These are phyloP conservation scores for Oryza coarctata DNA, from an alignment of 176 grass and related monocot genomes.

Conservation along the genomic window DNA sequence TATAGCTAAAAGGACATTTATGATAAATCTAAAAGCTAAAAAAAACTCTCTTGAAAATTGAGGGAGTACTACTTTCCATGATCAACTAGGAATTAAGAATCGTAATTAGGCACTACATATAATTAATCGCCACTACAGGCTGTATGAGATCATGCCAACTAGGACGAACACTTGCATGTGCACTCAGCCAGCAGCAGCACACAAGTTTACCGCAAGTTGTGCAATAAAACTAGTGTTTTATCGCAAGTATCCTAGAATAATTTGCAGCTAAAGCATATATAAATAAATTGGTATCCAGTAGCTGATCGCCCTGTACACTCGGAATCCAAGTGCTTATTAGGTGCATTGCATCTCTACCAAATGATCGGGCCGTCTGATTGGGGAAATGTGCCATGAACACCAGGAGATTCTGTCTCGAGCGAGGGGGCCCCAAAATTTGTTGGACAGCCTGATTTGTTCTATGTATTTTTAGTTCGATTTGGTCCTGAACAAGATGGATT, in stretches of 20 bases:
- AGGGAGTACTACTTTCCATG: neutral
- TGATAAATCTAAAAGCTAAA: no score
- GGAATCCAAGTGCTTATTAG: neutral
- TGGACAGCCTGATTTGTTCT: neutral
- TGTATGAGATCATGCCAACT: neutral
- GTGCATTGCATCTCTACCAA: slow-evolving; percentile 22
- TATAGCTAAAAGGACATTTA: no score
- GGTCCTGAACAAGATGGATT: neutral
- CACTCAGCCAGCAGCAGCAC: slow-evolving; percentile 14
- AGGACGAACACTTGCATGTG: slow-evolving; percentile 20
- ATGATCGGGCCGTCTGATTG: neutral
- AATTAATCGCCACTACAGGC: neutral
- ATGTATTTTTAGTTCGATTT: neutral
- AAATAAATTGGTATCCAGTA: neutral
- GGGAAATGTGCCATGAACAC: slow-evolving; percentile 7
- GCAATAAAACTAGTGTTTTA: neutral
- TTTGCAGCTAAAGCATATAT: neutral
- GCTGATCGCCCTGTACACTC: neutral
- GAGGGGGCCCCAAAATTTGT: slow-evolving; percentile 10
- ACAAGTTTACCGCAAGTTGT: slow-evolving; percentile 16
- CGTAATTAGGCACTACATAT: neutral
- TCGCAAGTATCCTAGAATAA: slow-evolving; percentile 16
- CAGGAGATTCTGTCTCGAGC: neutral
- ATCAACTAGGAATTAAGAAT: neutral
- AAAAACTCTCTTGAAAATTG: no score